Conservation (phyloP, 306 rosid species). For the Potentilla sterilis region DNA sequence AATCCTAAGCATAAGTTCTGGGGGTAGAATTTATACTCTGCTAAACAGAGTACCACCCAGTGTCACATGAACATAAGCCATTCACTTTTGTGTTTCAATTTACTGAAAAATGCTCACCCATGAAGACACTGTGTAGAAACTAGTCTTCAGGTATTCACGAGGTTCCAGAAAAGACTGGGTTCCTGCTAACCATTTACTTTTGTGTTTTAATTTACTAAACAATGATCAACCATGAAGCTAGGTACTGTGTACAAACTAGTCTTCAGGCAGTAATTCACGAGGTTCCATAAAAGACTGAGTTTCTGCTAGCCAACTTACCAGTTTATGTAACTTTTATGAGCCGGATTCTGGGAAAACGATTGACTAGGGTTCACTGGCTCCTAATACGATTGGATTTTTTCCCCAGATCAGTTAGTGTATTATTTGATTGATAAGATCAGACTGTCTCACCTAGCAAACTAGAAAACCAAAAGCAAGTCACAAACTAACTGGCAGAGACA, state of each 20-base stretch:
- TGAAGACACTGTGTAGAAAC: no score
- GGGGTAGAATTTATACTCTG: neutral
- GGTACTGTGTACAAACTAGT: neutral
- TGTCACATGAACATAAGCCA: neutral
- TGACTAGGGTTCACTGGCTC: neutral
- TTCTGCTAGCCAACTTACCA: neutral
- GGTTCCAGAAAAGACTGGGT: no score
- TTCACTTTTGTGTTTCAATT: neutral
- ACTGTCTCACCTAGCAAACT: neutral
- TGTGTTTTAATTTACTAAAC: neutral
- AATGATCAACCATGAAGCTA: neutral
- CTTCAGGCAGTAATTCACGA: neutral
- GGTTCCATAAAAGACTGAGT: neutral
- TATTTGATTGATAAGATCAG: neutral
- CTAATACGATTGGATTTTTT: neutral
- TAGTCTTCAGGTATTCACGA: no score
- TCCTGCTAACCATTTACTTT: no score
- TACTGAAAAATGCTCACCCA: no score
- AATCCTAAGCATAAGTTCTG: neutral
- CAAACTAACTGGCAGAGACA: neutral
- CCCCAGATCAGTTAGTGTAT: neutral
- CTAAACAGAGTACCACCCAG: neutral
- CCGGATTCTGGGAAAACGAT: neutral
- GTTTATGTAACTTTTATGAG: neutral
- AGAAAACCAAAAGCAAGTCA: neutral